Conservation (phyloP, 495 filamentous ascomycete species). For the Neurospora terricola region DNA sequence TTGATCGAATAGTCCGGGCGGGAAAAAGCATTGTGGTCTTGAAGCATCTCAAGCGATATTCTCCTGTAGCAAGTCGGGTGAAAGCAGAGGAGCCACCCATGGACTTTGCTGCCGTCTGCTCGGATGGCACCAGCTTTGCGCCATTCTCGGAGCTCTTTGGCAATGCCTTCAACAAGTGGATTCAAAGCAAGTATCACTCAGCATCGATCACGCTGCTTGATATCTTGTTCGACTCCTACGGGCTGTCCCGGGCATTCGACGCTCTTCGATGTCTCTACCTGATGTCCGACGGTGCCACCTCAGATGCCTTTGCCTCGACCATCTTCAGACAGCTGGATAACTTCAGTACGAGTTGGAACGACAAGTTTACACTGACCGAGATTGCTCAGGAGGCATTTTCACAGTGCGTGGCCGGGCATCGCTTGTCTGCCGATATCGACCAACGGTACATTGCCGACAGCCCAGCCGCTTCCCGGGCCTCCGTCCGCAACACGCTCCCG, state of each 20-base stretch:
- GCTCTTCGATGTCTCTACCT: conserved; percentile 65
- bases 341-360: conserved; percentile 59
- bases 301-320: conserved; percentile 51
- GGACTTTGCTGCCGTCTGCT: conserved; percentile 46
- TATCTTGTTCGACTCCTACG: conserved; percentile 58
- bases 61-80: conserved; percentile 5
- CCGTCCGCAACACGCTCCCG: conserved; percentile 41
- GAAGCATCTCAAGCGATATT: conserved; percentile 46
- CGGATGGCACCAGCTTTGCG: conserved; percentile 35
- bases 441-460: conserved; percentile 21
- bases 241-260: conserved; percentile 54
- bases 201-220: conserved; percentile 54
- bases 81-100: conserved; percentile 30
- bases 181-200: conserved; percentile 58
- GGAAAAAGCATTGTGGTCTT: conserved; percentile 84
- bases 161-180: conserved; percentile 58
- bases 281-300: conserved; percentile 55
- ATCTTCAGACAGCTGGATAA: conserved; percentile 73
- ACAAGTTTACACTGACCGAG: conserved; percentile 74
- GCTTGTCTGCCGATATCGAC: conserved; percentile 46
- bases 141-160: conserved; percentile 71
- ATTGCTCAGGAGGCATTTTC: conserved; percentile 61
- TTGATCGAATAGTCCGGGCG: conserved; percentile 64
- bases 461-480: conserved; percentile 28
- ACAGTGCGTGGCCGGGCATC: conserved; percentile 44